A percentile compares a stretch with the other conserved stretches of the same genome.
phyloP scores from a whole-genome alignment of 257 asterid genomes.

The Capsicum pubescens region DNA sequence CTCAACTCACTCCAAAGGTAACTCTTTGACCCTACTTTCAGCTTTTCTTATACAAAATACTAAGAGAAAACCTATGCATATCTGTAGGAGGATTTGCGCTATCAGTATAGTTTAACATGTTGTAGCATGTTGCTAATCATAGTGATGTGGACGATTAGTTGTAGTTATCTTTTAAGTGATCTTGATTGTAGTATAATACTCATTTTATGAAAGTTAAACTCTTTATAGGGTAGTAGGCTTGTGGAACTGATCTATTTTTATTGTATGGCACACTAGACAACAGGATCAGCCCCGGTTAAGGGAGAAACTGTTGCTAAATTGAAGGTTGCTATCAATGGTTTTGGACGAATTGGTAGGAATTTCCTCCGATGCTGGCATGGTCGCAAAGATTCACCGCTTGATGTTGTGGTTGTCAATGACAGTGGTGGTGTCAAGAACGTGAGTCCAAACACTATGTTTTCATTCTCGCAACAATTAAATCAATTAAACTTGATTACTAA shows the following conservation, averaged over 20 bases:
- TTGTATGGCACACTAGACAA: conserved; percentile 44
- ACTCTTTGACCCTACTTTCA: conserved; percentile 4
- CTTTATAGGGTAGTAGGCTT: neutral
- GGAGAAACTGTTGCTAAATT: conserved; percentile 81
- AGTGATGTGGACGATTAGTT: neutral
- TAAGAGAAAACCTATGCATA: neutral
- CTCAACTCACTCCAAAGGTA: conserved; percentile 77
- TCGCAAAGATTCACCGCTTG: conserved; percentile 87
- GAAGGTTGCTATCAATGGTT: conserved; percentile 92
- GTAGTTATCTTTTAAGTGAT: neutral
- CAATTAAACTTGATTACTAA: neutral
- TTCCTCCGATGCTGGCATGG: conserved; percentile 99
- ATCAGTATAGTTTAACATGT: neutral
- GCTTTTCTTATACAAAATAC: neutral
- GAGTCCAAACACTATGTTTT: conserved; percentile 33
- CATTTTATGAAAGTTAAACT: neutral
- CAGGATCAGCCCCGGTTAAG: conserved; percentile 66
- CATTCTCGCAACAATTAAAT: neutral
- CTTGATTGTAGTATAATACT: neutral
- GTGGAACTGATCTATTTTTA: conserved; percentile 15
- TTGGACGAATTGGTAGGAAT: conserved; percentile 95
- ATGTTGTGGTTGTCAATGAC: conserved; percentile 82
- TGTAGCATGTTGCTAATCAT: neutral
- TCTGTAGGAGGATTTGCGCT: neutral
- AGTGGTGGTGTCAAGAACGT: conserved; percentile 95